Conservation (phyloP, 2,329 filamentous ascomycete genomes). For the Chaetomium sp. region DNA sequence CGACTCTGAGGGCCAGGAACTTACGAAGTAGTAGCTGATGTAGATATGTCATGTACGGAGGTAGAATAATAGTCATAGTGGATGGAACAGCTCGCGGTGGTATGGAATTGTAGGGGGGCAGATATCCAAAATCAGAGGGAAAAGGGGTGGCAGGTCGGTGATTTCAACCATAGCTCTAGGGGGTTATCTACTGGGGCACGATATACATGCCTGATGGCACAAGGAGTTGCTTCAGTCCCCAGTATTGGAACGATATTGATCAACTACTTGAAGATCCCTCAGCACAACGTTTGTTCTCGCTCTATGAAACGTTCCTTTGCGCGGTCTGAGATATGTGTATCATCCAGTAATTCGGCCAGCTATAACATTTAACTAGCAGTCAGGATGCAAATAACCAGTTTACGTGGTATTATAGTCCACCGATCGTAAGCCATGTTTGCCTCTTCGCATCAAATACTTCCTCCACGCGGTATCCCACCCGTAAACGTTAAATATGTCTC, state of each 20-base stretch:
- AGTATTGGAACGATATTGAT: not conserved
- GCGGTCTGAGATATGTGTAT: not conserved
- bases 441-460: not conserved
- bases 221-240: not conserved
- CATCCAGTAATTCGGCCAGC: not conserved
- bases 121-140: constrained; percentile 7
- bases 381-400: not conserved
- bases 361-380: not conserved
- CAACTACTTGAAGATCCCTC: not conserved
- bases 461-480: not conserved
- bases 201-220: not conserved
- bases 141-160: not conserved
- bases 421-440: not conserved
- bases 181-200: not conserved
- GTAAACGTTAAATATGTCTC: not conserved
- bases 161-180: not conserved
- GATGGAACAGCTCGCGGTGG: constrained; percentile 1
- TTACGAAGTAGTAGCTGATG: constrained; percentile 7
- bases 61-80: constrained; percentile 21
- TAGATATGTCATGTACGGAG: constrained; percentile 17
- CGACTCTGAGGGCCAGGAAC: not conserved
- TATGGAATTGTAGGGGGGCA: not conserved
- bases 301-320: not conserved
- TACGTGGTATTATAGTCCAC: not conserved
- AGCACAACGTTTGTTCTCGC: not conserved